Conservation (phyloP, 2,329 filamentous ascomycete genomes). For the Neurospora sp. region DNA sequence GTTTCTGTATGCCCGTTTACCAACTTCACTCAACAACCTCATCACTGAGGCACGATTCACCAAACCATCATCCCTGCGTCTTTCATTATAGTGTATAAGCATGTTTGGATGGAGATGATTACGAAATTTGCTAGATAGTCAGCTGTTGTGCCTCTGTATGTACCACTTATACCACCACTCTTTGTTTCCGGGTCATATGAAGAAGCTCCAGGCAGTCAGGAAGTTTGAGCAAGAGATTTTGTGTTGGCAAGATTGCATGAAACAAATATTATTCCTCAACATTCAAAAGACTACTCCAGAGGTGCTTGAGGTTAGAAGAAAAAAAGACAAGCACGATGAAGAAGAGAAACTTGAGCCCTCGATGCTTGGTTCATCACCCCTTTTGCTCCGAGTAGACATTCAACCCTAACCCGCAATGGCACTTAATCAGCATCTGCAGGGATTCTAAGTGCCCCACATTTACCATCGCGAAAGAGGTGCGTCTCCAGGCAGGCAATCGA, state of each 20-base stretch:
- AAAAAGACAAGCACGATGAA: neutral
- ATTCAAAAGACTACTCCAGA: neutral
- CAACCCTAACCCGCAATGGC: neutral
- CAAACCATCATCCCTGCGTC: neutral
- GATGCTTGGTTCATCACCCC: neutral
- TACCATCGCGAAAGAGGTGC: slow-evolving; percentile 5
- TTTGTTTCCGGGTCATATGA: neutral
- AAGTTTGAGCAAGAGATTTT: neutral
- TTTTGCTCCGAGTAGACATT: neutral
- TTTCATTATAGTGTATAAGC: neutral
- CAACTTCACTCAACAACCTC: neutral
- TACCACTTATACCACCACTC: neutral
- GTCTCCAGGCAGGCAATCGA: neutral
- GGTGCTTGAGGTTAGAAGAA: too few relatives aligned
- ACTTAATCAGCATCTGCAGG: neutral
- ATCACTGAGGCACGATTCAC: neutral
- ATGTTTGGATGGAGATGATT: neutral
- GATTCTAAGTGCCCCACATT: slow-evolving; percentile 10
- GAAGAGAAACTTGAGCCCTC: neutral
- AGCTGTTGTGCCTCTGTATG: neutral
- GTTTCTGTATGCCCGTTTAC: neutral
- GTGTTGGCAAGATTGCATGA: neutral
- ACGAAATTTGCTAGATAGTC: neutral
- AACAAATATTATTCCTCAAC: neutral
- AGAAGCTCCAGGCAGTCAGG: neutral